Conservation (phyloP, 192 early-diverging fungal species). For the Podila verticillata region DNA sequence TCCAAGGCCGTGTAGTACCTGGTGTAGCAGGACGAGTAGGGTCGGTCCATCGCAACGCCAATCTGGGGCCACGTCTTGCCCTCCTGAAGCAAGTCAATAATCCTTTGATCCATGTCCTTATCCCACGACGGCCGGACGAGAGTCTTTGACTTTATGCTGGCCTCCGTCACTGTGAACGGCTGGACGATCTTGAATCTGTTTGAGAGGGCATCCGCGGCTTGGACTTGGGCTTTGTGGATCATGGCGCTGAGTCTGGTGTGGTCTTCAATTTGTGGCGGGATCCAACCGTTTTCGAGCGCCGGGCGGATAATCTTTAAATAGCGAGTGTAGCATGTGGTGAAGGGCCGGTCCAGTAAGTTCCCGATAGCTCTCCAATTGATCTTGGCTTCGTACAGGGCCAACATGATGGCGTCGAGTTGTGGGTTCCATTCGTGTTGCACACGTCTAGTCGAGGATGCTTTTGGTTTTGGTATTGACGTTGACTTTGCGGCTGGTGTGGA, state of each 20-base stretch:
- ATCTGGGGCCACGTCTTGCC: constrained; percentile 20
- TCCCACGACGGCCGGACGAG: constrained; percentile 3
- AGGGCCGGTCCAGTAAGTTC: constrained; percentile 8
- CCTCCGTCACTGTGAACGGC: neutral
- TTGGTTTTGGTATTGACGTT: neutral
- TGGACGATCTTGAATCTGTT: neutral
- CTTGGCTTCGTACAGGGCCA: constrained; percentile 8
- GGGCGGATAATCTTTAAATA: constrained; percentile 11
- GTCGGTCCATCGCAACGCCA: constrained; percentile 12
- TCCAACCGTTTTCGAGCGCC: constrained; percentile 8
- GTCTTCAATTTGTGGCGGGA: constrained; percentile 11
- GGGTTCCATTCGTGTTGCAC: constrained; percentile 8
- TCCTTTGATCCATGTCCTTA: constrained; percentile 7
- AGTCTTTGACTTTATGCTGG: neutral
- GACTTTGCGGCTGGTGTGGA: too few species aligned
- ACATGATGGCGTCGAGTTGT: constrained; percentile 20
- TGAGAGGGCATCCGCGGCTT: neutral
- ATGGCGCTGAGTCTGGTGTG: neutral
- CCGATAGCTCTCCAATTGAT: constrained; percentile 35
- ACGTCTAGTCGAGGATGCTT: neutral
- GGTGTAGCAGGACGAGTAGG: constrained; percentile 38
- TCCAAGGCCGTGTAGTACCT: constrained; percentile 24
- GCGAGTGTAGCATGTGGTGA: constrained; percentile 18
- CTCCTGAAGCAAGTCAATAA: constrained; percentile 9
- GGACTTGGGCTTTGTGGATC: neutral